Conservation (phyloP, 2,329 filamentous ascomycete species). For the Claviceps quebecensis region DNA sequence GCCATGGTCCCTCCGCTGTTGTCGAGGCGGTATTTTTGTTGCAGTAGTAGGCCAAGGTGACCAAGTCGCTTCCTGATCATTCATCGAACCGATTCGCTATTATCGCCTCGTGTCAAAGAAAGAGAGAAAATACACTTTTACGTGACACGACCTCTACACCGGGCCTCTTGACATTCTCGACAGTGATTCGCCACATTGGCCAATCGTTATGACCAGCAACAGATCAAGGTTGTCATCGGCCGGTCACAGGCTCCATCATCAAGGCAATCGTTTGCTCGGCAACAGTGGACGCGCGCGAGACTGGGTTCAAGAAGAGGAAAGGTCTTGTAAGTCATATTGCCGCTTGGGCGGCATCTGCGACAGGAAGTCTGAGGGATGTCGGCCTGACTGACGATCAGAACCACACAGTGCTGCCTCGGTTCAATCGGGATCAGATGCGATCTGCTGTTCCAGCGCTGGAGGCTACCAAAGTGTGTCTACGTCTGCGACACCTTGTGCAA, state of each 20-base stretch:
- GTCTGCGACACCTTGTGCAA: conserved; percentile 82
- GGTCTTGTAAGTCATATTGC: conserved; percentile 24
- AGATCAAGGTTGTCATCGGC: conserved; percentile 16
- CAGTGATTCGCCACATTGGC: background rate
- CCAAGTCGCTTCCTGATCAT: too few relatives aligned
- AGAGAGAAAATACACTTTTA: too few relatives aligned
- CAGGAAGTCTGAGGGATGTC: background rate
- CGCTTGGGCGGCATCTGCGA: background rate
- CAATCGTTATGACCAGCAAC: conserved; percentile 8
- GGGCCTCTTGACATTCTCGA: too few relatives aligned
- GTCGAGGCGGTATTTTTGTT: too few relatives aligned
- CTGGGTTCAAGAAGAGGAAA: conserved; percentile 29
- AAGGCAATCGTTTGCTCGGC: conserved; percentile 8
- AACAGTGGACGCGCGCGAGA: conserved; percentile 14
- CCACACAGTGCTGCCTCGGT: conserved; percentile 48
- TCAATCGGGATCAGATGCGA: conserved; percentile 41
- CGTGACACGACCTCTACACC: too few relatives aligned
- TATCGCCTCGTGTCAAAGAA: too few relatives aligned
- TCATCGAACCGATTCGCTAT: too few relatives aligned
- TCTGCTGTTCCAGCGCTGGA: conserved; percentile 61
- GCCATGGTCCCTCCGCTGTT: too few relatives aligned
- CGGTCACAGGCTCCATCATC: conserved; percentile 17
- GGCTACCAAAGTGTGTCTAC: conserved; percentile 80
- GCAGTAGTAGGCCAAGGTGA: too few relatives aligned
- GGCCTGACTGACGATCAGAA: background rate